Conservation (phyloP, 2,329 filamentous ascomycete genomes). For the Fusarium decemcellulare region DNA sequence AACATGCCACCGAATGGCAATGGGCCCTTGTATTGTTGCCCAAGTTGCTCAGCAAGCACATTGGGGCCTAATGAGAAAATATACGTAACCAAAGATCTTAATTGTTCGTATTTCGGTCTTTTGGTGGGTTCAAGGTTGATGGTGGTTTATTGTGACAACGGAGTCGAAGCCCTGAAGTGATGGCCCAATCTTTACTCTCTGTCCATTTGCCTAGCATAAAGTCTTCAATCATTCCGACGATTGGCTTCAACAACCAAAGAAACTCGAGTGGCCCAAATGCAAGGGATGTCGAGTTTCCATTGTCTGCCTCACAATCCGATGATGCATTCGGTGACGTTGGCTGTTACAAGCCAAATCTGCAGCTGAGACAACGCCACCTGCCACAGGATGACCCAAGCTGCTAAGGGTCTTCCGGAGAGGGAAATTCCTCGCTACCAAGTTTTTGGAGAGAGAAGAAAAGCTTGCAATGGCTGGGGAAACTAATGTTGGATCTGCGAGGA, state of each 20-base stretch:
- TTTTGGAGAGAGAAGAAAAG: conserved; percentile 11
- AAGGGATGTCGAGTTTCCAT: not conserved
- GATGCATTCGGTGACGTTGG: not conserved
- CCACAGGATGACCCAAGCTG: not conserved
- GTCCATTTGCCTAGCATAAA: not conserved
- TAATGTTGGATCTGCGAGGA: conserved; percentile 3
- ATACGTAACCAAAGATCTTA: conserved; percentile 1
- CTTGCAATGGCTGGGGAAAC: conserved; percentile 12
- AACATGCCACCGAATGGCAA: not conserved
- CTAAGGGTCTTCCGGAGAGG: conserved; percentile 9
- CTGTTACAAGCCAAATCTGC: conserved; percentile 14
- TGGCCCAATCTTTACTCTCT: not conserved
- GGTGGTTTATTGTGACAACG: not conserved
- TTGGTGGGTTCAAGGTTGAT: not conserved
- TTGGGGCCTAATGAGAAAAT: no score
- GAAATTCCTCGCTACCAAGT: conserved; percentile 21
- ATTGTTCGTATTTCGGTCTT: not conserved
- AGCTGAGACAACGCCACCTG: conserved; percentile 6
- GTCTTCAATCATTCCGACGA: not conserved
- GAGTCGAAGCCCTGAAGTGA: not conserved
- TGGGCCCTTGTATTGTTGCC: not conserved
- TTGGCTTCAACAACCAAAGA: not conserved
- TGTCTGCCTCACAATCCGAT: not conserved
- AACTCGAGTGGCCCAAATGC: not conserved
- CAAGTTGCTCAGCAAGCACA: rapidly evolving